Evolutionary conservation across 2,329 filamentous ascomycete genomes (phyloP), one percentile per base, ranked within the genome.

Genomic region (Zymoseptoria pseudotritici): DNA sequence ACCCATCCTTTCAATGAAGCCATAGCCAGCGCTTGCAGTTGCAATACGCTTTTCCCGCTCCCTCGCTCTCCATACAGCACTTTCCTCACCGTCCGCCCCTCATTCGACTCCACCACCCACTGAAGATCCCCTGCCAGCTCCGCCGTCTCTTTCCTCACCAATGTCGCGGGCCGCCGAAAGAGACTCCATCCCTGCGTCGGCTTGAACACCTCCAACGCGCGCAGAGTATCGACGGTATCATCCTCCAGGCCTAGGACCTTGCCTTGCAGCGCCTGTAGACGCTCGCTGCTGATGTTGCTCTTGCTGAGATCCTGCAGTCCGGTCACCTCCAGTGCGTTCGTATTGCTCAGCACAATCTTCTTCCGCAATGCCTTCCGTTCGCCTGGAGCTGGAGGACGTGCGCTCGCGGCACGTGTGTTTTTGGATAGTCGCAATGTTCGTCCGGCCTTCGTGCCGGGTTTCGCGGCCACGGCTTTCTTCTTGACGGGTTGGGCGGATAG

Each of bases 141-240:
- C 50, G 89, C 78, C n/a, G 88, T 89, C 79, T 97, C 90, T 60
- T 83, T 80, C 67, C 92, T 83, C 63, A 96, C 78, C 71, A 99
- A 78, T 57, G 88, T 84, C 58, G 89, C 89, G 24, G 94, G 94
- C 66, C 86, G 83, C 67, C 90, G 80, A 76, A 97, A 99, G 69
- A 96, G 78, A 61, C 82, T 83, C 92, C 94, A 99, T 65, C 84
- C 86, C 80, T 97, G 94, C 22, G 86, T 89, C 21, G 86, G 81
- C 82, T 96, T 96, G 81, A 99, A 99, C 3, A 90, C 91, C 72
- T 96, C 90, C 57, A 89, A 81, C n/a, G 86, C 83, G 69, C 91
- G 83, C 77, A 99, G 79, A 73, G 87, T 84, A 77, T 96, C 91
- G 55, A 97, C 82, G 55, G 91, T 78, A 1, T 78, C 76, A 50